A percentile compares a stretch with the other conserved stretches of the same genome.
Evolutionary conservation across 257 asterid species (phyloP).

Genomic region (Solanum infundibuliforme): DNA sequence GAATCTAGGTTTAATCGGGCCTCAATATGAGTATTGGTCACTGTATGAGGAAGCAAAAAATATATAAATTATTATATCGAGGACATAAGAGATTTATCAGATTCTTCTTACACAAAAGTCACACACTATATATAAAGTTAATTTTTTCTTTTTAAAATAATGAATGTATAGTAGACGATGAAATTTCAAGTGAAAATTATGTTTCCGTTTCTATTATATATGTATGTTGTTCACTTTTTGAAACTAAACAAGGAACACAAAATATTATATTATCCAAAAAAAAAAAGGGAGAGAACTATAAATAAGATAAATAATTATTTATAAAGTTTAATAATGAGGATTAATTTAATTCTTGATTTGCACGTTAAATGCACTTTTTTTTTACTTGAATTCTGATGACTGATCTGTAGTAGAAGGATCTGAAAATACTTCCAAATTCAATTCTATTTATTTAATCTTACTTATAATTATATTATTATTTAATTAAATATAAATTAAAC

Average conservation of each 20-base stretch:
- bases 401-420: neutral
- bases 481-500: neutral
- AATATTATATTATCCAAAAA: neutral
- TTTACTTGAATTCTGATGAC: neutral
- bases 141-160: too few species aligned
- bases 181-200: neutral
- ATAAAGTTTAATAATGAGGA: neutral
- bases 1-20: accelerated
- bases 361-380: neutral
- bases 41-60: too few species aligned
- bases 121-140: too few species aligned
- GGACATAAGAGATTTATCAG: too few species aligned
- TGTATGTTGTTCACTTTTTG: neutral
- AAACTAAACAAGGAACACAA: neutral
- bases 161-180: too few species aligned
- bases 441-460: neutral
- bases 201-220: accelerated
- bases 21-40: accelerated
- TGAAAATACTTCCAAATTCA: neutral
- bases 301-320: neutral
- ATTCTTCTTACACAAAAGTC: too few species aligned
- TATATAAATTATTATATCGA: too few species aligned
- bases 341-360: neutral
- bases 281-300: neutral
- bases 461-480: neutral